Conservation (phyloP, 352 stramenopile genomes). For the Globisporangium megalacanthum region DNA sequence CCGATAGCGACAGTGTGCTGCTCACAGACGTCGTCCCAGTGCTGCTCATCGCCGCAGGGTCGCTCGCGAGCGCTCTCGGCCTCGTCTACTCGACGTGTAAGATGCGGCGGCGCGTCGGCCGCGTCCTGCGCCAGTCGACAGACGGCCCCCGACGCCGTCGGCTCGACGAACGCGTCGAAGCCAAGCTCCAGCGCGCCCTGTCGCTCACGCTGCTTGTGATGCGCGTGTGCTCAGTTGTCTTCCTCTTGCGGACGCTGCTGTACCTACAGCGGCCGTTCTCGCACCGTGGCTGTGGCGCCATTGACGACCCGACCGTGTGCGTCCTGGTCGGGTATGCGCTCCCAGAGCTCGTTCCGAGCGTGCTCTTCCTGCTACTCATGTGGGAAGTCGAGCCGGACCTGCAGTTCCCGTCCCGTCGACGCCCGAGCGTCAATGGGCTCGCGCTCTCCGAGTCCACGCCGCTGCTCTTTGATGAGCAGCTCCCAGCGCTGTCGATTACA, state of each 20-base stretch:
- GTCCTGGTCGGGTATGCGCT: constrained; percentile 69
- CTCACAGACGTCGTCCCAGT: constrained; percentile 59
- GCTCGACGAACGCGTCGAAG: constrained; percentile 51
- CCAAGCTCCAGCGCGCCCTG: constrained; percentile 71
- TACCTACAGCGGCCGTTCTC: constrained; percentile 78
- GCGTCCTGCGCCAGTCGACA: constrained; percentile 49
- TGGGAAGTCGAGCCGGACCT: constrained; percentile 78
- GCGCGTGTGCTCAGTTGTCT: constrained; percentile 52
- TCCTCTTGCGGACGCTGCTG: constrained; percentile 71
- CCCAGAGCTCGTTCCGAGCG: constrained; percentile 63
- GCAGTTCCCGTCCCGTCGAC: constrained; percentile 48
- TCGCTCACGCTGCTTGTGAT: constrained; percentile 73
- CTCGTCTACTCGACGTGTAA: constrained; percentile 77
- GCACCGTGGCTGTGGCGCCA: constrained; percentile 60
- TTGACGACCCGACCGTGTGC: constrained; percentile 54
- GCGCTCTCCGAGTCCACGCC: constrained; percentile 11
- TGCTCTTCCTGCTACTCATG: constrained; percentile 82
- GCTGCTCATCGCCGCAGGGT: constrained; percentile 62
- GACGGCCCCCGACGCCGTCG: constrained; percentile 29
- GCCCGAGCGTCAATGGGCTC: constrained; percentile 33
- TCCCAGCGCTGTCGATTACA: constrained; percentile 41
- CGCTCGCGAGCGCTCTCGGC: constrained; percentile 56
- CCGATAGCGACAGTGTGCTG: constrained; percentile 16
- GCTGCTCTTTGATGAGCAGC: constrained; percentile 14
- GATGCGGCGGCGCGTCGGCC: constrained; percentile 59